phyloP scores from a whole-genome alignment of 106 monocot genomes.

The Allium fistulosum region DNA sequence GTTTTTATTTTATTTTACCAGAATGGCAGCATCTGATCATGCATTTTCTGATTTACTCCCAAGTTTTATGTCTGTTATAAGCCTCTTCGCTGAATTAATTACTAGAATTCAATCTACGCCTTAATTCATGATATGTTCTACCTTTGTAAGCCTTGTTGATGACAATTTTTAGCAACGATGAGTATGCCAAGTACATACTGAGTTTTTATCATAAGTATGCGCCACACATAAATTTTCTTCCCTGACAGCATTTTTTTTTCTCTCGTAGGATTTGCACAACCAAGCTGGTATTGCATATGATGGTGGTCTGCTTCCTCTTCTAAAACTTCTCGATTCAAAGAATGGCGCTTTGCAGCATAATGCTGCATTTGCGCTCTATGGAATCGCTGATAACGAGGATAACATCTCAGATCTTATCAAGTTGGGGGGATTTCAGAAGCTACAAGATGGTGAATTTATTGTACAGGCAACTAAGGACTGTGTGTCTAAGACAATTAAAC shows the following conservation, averaged over 20 bases:
- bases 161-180: no score
- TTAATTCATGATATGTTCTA: no score
- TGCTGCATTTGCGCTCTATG: constrained; percentile 99
- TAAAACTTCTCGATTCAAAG: constrained; percentile 96
- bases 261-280: constrained; percentile 61
- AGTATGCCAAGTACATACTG: not conserved
- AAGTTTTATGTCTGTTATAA: no score
- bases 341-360: constrained; percentile 96
- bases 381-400: constrained; percentile 98
- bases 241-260: constrained; percentile 5
- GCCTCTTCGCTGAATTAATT: no score
- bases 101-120: no score
- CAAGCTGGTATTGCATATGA: constrained; percentile 94
- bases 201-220: not conserved
- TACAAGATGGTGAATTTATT: constrained; percentile 99
- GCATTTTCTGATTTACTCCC: no score
- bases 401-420: constrained; percentile 87
- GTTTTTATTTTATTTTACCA: no score
- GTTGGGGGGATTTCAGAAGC: constrained; percentile 90
- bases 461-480: constrained; percentile 99
- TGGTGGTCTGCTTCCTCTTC: constrained; percentile 77
- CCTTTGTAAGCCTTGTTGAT: no score
- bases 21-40: no score
- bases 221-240: not conserved
- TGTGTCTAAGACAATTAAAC: constrained; percentile 97